Evolutionary conservation across 2,329 filamentous ascomycete genomes (phyloP).

Genomic region (Fusarium robinianum): DNA sequence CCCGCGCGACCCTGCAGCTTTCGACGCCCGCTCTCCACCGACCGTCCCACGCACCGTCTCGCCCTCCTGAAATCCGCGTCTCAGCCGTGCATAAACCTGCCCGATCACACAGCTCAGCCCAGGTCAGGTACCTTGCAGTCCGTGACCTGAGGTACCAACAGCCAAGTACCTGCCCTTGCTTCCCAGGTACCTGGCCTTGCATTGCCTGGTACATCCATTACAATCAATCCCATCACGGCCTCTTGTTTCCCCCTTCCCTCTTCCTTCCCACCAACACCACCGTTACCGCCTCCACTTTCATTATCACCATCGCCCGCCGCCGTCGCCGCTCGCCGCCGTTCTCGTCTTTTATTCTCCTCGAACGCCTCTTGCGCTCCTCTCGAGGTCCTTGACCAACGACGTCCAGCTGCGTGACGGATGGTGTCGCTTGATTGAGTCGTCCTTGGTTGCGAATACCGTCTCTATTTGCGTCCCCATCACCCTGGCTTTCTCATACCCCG

Average conservation of each 20-base stretch:
- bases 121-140: conserved; percentile 27
- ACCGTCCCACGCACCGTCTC: conserved; percentile 39
- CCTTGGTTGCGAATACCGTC: conserved; percentile 5
- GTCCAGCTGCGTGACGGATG: conserved; percentile 17
- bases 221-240: background rate
- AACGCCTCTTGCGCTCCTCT: conserved; percentile 22
- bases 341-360: conserved; percentile 25
- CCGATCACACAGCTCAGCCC: conserved; percentile 25
- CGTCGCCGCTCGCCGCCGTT: conserved; percentile 19
- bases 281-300: conserved; percentile 24
- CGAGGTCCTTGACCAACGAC: conserved; percentile 19
- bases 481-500: conserved; percentile 18
- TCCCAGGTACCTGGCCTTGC: conserved; percentile 25
- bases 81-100: conserved; percentile 39
- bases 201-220: conserved; percentile 22
- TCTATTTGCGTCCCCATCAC: conserved; percentile 12
- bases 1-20: conserved; percentile 31
- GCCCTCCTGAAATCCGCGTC: conserved; percentile 39
- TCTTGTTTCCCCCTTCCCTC: conserved; percentile 27
- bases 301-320: conserved; percentile 30
- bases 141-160: conserved; percentile 17
- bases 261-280: conserved; percentile 21
- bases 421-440: conserved; percentile 25
- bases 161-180: conserved; percentile 24
- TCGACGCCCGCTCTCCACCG: conserved; percentile 34